These are phyloP conservation scores for Suhomyces wounanorum DNA, from an alignment of 1,139 yeast genomes.

Conservation along the genomic window DNA sequence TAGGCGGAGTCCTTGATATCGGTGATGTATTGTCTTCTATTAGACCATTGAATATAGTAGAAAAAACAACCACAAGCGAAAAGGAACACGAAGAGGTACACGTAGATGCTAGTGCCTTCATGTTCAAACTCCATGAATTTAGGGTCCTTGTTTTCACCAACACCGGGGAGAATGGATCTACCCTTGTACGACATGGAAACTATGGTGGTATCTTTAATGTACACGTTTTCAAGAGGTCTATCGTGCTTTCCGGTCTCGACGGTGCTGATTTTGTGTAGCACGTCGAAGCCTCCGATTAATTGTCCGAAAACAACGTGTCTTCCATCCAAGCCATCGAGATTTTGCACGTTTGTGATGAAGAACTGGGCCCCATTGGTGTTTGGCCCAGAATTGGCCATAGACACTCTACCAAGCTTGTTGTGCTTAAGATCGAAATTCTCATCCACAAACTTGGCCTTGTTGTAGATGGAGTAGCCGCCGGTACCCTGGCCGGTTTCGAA, in stretches of 20 bases:
- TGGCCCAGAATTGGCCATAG: conserved; percentile 48
- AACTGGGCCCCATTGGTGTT: conserved; percentile 47
- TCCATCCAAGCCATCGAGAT: conserved; percentile 44
- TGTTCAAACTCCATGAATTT: background rate
- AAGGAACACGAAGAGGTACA: conserved; percentile 21
- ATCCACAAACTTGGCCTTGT: conserved; percentile 32
- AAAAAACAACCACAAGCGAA: conserved; percentile 14
- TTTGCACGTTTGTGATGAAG: conserved; percentile 36
- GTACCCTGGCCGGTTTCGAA: conserved; percentile 29
- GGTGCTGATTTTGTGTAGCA: conserved; percentile 18
- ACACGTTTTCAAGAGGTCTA: conserved; percentile 18
- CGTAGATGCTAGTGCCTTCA: conserved; percentile 16
- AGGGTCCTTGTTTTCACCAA: background rate
- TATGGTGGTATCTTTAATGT: conserved; percentile 25
- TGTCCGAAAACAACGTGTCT: conserved; percentile 60
- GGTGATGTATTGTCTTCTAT: conserved; percentile 28
- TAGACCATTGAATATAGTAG: conserved; percentile 21
- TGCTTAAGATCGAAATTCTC: conserved; percentile 40
- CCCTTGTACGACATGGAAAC: conserved; percentile 11
- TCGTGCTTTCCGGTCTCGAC: conserved; percentile 12
- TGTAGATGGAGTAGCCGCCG: conserved; percentile 37
- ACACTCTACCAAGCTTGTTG: conserved; percentile 39
- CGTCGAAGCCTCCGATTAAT: conserved; percentile 39
- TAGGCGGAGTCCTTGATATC: conserved; percentile 33
- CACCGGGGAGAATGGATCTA: background rate